Evolutionary conservation across 75 land plant species (phyloP).

Genomic region (Gnetum montanum): DNA sequence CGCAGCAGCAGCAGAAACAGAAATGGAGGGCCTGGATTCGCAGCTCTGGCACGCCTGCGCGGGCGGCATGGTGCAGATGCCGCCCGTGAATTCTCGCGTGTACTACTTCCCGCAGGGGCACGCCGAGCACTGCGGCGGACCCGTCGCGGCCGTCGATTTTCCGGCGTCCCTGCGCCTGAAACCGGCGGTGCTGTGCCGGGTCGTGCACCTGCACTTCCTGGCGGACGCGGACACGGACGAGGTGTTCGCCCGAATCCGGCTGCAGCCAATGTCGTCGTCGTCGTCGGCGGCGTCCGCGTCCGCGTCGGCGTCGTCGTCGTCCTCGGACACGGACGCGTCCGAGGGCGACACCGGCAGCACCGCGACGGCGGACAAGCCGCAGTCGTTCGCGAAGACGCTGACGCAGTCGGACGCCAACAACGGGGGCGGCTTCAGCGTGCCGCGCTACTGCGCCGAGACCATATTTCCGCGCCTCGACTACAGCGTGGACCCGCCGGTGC

Average conservation of each 20-base stretch:
- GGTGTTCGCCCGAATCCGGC: slow-evolving; percentile 58
- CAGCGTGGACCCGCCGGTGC: slow-evolving; percentile 82
- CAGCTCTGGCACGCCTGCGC: slow-evolving; percentile 99
- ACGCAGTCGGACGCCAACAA: slow-evolving; percentile 99
- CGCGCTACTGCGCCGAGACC: slow-evolving; percentile 96
- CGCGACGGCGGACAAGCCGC: slow-evolving; percentile 51
- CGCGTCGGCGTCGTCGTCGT: slow-evolving; percentile 14
- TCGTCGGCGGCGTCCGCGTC: slow-evolving; percentile 10
- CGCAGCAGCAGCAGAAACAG: too few relatives aligned
- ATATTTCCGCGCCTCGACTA: slow-evolving; percentile 90
- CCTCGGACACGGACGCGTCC: slow-evolving; percentile 13
- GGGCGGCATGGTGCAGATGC: slow-evolving; percentile 94
- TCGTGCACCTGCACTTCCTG: slow-evolving; percentile 54
- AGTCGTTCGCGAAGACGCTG: slow-evolving; percentile 89
- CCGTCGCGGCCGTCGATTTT: slow-evolving; percentile 51
- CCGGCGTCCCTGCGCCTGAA: slow-evolving; percentile 21
- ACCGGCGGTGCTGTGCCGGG: slow-evolving; percentile 50
- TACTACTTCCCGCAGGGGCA: slow-evolving; percentile 95
- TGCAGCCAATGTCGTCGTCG: slow-evolving; percentile 37
- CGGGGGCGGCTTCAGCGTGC: slow-evolving; percentile 97
- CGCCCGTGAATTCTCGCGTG: slow-evolving; percentile 61
- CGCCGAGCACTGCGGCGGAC: slow-evolving; percentile 82
- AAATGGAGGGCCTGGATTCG: slow-evolving; percentile 66
- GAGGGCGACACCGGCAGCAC: neutral
- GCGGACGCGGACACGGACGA: slow-evolving; percentile 92